Base-by-base conservation (phyloP, 495 filamentous ascomycete species). In the Penicillium diatomitis region DNA sequence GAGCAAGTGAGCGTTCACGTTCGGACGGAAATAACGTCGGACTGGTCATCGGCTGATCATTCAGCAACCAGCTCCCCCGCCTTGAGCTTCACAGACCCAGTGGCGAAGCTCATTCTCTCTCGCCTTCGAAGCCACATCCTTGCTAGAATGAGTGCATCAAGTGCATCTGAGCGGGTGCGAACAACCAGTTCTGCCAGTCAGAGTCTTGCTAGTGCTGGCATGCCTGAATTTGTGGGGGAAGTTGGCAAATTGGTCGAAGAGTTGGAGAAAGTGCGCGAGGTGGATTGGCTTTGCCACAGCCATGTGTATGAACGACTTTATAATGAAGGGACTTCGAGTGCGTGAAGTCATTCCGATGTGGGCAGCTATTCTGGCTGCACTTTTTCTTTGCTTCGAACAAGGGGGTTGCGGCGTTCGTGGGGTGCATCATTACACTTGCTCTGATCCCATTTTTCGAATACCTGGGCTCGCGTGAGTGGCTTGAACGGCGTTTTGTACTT, bases 141-240 rank as follows among this genome's bases (percentile, higher is more conserved):
- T n/a, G 77, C 72, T 7, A 78, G 94, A 5, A 67, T 98, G 31
- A 79, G 79, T 39, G 87, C 89, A 2, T 78, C 75, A 10, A 90
- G 84, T 46, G 81, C 87, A 35, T 85, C 78, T 39, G 90, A 96
- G 64, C 80, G 87, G 50, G 85, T 95, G 10, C 78, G 80, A 52
- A 81, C 83, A n/a, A 86, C 86, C 2, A 87, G 79, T 44, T 87
- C 82, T 0, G 91, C 90, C 4, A 86, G 82, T 28, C 90, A 97
- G 65, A 85, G 82, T 41, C 72, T 98, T 10, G 86, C 87, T 2
- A 75, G 78, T 2, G 77, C 84, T 36, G 94, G 92, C 0, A 75
- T 97, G 66, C 81, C 84, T 0, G 92, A 98, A 66, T 96, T 95
- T 67, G 84, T 91, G n/a, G 80, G 71, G 41, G 83, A 82, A 59